Base-by-base conservation (phyloP, 2,329 filamentous ascomycete genomes). In the Diplodia mutila region DNA sequence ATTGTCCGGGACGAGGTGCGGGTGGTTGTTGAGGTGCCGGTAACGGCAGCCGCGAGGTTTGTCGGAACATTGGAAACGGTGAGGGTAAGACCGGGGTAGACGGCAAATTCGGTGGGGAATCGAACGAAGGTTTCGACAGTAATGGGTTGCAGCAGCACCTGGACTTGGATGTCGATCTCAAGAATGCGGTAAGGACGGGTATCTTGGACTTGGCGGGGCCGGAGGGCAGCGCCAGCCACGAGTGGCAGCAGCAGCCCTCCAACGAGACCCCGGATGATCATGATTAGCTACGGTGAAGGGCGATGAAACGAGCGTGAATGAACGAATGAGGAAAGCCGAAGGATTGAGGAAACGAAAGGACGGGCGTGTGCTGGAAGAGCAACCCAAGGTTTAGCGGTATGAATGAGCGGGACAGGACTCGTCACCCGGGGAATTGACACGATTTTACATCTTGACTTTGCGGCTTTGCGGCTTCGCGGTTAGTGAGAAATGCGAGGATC, bases 171-270 rank as follows among this genome's bases (percentile, higher is more conserved):
- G 11, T 63, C 42, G 21, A 63, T 25, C 46, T 63, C 42, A 5
- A 51, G 42, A n/a, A 63, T 29, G 12, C 42, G 29, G 42, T 51
- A 34, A 8, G 37, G 42, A 27, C 4, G 18, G 14, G n/a, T 21
- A 1, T 46, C 16, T 4, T 18, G n/a, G n/a, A 9, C 18, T 29
- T 63, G 59, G n/a, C 59, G 46, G 7, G 21, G 59, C n/a, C 49
- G 27, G 12, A 63, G 59, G 29, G 49, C 46, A 9, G 27, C 42
- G 59, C 27, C 46, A n/a, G 59, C 59, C 42, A 21, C 59, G 11
- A 63, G 18, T 4, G 59, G 59, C 59, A 63, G 42, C 9, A 63
- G 46, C 59, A 63, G 46, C 46, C 42, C 59, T 12, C 27, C 59
- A 37, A 27, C 59, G 27, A 63, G 29, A 29, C 59, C 27, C 27